Evolutionary conservation across 768 basidiomycete genomes (phyloP).

Genomic region (Atractiella rhizophila): DNA sequence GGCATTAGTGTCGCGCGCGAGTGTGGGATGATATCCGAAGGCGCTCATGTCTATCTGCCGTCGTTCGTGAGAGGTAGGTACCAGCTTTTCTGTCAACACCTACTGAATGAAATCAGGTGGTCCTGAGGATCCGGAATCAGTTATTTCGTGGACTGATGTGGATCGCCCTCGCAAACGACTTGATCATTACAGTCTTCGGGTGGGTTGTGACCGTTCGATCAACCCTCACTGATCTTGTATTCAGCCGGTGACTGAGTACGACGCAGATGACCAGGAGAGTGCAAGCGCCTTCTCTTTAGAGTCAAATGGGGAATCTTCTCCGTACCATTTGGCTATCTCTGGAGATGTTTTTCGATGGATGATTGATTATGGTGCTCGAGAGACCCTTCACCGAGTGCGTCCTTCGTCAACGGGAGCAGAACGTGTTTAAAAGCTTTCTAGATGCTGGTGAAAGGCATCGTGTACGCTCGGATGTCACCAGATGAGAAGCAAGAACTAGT

Average conservation of each 20-base stretch:
- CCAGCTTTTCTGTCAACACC: too few species aligned
- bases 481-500: conserved; percentile 98
- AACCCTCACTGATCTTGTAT: background rate
- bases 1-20: conserved; percentile 92
- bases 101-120: too few species aligned
- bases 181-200: conserved; percentile 61
- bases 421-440: conserved; percentile 19
- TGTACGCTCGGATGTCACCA: conserved; percentile 96
- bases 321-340: conserved; percentile 71
- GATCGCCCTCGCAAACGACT: conserved; percentile 65
- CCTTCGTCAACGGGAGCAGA: background rate
- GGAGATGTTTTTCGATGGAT: conserved; percentile 98
- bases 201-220: background rate
- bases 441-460: conserved; percentile 94
- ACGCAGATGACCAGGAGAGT: conserved; percentile 48
- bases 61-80: conserved; percentile 42
- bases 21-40: conserved; percentile 63
- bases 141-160: conserved; percentile 70
- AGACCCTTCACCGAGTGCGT: conserved; percentile 73
- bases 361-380: conserved; percentile 74
- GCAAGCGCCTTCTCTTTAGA: conserved; percentile 9
- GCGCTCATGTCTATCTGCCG: conserved; percentile 69
- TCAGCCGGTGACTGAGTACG: conserved; percentile 34
- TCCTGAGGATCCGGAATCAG: conserved; percentile 27
- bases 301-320: conserved; percentile 32